Conservation (phyloP, 768 basidiomycete genomes). For the Lactifluus piperatus region DNA sequence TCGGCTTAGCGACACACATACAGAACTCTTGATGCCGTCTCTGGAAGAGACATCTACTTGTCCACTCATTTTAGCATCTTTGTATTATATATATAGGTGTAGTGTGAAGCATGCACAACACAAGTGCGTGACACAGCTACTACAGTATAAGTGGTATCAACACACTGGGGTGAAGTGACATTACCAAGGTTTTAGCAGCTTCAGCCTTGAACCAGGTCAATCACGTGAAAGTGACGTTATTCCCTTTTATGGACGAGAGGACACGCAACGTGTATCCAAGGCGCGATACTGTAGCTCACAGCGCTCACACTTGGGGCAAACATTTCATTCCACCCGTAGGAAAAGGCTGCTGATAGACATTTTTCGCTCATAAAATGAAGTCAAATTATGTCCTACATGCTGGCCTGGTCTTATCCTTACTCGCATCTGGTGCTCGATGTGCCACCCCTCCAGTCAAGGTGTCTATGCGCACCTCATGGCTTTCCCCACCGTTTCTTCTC, state of each 20-base stretch:
- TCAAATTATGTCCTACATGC: not conserved
- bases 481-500: conserved; percentile 23
- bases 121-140: not conserved
- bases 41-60: not conserved
- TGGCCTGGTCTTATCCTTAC: not conserved
- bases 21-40: conserved; percentile 1
- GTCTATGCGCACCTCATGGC: conserved; percentile 31
- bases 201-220: too few relatives aligned
- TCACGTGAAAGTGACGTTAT: too few relatives aligned
- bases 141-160: too few relatives aligned
- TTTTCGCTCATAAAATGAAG: conserved; percentile 2
- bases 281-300: too few relatives aligned
- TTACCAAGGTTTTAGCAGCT: too few relatives aligned
- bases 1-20: not conserved
- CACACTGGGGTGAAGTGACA: too few relatives aligned
- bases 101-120: not conserved
- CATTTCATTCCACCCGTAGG: not conserved
- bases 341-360: not conserved
- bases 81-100: conserved; percentile 7
- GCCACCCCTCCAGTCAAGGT: conserved; percentile 29
- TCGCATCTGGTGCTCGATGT: not conserved
- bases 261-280: too few relatives aligned
- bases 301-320: too few relatives aligned
- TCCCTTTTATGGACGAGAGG: too few relatives aligned
- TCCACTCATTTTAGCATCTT: not conserved